Percentiles rank a stretch among this genome's conserved stretches.
Conservation (phyloP, 1,284 basidiomycete genomes). For the Moniliophthora roreri region DNA sequence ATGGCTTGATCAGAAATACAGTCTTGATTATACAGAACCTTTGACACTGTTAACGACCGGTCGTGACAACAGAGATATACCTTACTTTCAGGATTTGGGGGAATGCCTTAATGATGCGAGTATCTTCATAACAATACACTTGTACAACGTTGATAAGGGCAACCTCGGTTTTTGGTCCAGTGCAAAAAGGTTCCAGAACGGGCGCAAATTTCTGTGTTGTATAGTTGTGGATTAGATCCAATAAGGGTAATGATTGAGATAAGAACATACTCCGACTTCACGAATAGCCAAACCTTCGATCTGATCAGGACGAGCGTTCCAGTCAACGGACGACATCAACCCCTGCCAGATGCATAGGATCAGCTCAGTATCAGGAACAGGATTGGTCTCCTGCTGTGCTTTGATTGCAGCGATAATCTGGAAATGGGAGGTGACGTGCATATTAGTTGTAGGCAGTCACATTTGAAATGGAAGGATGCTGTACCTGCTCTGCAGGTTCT, state of each 20-base stretch:
- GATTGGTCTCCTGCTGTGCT: conserved; percentile 61
- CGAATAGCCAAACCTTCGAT: conserved; percentile 82
- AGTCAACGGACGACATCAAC: conserved; percentile 84
- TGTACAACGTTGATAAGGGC: conserved; percentile 92
- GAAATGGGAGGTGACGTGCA: conserved; percentile 5
- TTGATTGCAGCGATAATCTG: conserved; percentile 80
- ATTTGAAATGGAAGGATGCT: conserved; percentile 19
- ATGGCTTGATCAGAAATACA: conserved; percentile 95
- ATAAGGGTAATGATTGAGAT: conserved; percentile 6
- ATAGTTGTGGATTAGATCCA: neutral
- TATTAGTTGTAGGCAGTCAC: conserved; percentile 1
- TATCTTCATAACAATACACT: conserved; percentile 93
- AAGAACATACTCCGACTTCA: conserved; percentile 71
- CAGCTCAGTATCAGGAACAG: conserved; percentile 82
- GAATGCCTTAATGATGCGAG: conserved; percentile 91
- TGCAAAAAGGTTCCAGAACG: conserved; percentile 87
- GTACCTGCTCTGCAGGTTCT: conserved; percentile 64
- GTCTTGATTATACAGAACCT: conserved; percentile 94
- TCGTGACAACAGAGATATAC: conserved; percentile 7
- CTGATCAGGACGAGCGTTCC: conserved; percentile 86
- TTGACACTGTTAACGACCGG: conserved; percentile 9
- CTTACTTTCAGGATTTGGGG: conserved; percentile 87
- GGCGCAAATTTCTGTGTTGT: conserved; percentile 71
- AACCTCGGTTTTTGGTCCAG: conserved; percentile 86
- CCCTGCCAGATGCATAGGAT: conserved; percentile 91